Evolutionary conservation across 73 alveolate genomes (phyloP).

Genomic region (Paramecium tetraurelia): DNA sequence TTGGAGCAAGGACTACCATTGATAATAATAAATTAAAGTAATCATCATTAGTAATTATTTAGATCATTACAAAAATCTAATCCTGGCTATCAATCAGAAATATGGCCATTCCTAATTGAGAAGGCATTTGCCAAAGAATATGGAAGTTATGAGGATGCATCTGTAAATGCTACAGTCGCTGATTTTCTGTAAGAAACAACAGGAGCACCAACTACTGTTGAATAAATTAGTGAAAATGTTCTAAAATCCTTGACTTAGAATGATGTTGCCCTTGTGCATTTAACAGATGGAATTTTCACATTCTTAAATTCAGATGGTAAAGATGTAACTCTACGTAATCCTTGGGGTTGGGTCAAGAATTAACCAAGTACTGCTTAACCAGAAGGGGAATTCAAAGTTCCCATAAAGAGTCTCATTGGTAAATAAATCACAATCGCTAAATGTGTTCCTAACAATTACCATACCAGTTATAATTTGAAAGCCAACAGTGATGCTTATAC

Average conservation of each 20-base stretch:
- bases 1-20: not conserved
- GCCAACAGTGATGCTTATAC: not conserved
- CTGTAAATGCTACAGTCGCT: not conserved
- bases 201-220: not conserved
- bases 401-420: not conserved
- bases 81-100: constrained; percentile 25
- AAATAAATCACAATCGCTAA: not conserved
- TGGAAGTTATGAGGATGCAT: constrained; percentile 6
- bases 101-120: constrained; percentile 20
- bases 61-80: not conserved
- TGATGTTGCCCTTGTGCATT: not conserved
- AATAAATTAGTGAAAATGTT: not conserved
- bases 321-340: not conserved
- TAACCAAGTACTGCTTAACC: not conserved
- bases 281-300: not conserved
- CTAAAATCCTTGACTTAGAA: not conserved
- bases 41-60: not conserved
- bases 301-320: not conserved
- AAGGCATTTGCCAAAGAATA: constrained; percentile 36
- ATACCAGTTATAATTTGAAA: not conserved
- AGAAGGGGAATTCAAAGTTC: constrained; percentile 16
- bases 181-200: not conserved
- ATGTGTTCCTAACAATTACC: not conserved
- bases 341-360: constrained; percentile 14
- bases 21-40: constrained; percentile 13